Base-by-base conservation (phyloP, 2,329 filamentous ascomycete species). In the Massarina eburnea region DNA sequence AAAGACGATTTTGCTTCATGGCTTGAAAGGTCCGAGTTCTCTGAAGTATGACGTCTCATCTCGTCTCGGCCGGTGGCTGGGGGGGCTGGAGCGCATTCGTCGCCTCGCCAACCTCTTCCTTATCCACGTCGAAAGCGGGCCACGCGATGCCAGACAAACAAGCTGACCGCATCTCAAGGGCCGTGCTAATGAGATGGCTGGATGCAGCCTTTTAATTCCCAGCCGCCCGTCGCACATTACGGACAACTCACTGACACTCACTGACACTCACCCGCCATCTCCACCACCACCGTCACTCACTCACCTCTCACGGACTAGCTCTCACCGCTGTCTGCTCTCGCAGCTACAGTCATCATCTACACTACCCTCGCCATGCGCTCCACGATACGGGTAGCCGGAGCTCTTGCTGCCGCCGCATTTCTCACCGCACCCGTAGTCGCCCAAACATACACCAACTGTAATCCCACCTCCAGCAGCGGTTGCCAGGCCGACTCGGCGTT, bases 401-500 rank as follows among this genome's bases (percentile, higher is more conserved):
- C 68, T 21, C 57, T 75, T 27, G 70, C 71, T 33, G 66, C 72
- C 22, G 62, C 69, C 39, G 63, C 71, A 24, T 52, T 73, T 45
- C 67, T 76, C 51, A 58, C 70, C 39, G 57, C 61, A 29, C 71
- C 72, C 24, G 60, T 71, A 8, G 41, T 62, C 17, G 76, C 76
- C 34, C 80, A 82, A 57, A 83, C 80, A 44, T 82, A 73, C 60
- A 78, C 73, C 41, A 73, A 70, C 50, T 83, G 80, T 70, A 81
- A 83, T 61, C 80, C 80, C 14, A 74, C 76, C 43, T 62, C 54
- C 61, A 76, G 75, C 74, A 78, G 74, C 48, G 64, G 66, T 50
- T 97, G 92, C 62, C 81, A 88, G 5, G 69, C 88, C 41, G 77
- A 96, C 66, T 83, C 88, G 7, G 92, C 91, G 1, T 81, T 97